A percentile compares a stretch with the other conserved stretches of the same genome.
phyloP scores from a whole-genome alignment of 257 asterid species.

The Primulina eburnea region DNA sequence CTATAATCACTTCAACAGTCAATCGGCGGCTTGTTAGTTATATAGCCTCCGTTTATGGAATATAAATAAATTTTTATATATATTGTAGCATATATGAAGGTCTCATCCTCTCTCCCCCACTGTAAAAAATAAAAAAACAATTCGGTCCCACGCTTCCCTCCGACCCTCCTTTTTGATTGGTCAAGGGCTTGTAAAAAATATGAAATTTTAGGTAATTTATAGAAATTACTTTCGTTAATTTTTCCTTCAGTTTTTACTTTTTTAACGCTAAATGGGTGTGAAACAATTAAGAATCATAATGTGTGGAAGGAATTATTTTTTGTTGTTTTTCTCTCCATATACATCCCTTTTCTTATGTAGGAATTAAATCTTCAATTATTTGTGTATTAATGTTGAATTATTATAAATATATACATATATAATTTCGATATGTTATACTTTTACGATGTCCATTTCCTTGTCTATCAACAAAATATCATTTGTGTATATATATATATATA shows the following conservation, averaged over 20 bases:
- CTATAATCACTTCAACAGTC: slow-evolving; percentile 51
- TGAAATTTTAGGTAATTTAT: slow-evolving; percentile 25
- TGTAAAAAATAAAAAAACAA: no score
- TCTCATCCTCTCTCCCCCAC: no score
- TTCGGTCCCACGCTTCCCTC: slow-evolving; percentile 12
- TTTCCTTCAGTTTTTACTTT: background rate
- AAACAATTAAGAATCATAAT: slow-evolving; percentile 24
- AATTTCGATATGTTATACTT: no score
- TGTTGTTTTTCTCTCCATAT: background rate
- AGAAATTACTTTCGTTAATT: slow-evolving; percentile 12
- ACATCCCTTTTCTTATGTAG: no score
- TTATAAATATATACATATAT: no score
- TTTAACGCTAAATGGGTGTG: slow-evolving; percentile 24
- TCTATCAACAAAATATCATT: no score
- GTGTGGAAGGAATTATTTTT: slow-evolving; percentile 4
- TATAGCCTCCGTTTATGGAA: background rate
- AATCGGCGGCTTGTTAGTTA: slow-evolving; percentile 62
- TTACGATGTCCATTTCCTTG: no score
- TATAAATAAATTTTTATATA: background rate
- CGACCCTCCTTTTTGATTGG: slow-evolving; percentile 38
- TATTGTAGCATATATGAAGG: background rate
- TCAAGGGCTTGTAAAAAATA: slow-evolving; percentile 33
- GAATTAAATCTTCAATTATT: no score
- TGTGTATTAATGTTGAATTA: background rate
- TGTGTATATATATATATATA: no score